Evolutionary conservation across 2,329 filamentous ascomycete genomes (phyloP), one percentile per base, ranked within the genome.

Genomic region (Sporothrix mexicana): DNA sequence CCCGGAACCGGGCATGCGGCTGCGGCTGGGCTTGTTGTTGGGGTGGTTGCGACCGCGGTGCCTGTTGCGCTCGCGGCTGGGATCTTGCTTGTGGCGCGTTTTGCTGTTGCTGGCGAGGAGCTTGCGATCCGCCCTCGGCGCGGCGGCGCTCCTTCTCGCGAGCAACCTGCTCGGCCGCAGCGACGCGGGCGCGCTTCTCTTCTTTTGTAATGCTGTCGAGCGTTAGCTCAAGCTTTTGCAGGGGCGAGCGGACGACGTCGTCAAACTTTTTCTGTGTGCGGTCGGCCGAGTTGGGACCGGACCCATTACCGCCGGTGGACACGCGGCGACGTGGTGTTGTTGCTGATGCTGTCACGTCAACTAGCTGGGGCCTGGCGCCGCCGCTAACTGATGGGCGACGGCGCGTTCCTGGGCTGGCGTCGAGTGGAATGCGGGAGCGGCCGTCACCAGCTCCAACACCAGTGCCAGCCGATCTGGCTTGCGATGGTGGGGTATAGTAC

Each of bases 151-250:
- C 85, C 76, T 85, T 86, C 78, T 95, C 91, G 77, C 90, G 88
- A 20, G 91, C 88, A 59, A 88, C 88, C 76, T 90, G 86, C 80
- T 98, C 95, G 6, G 94, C 94, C 77, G 95, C 92, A 79, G 94
- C 88, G 4, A 95, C 90, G 64, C 93, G 88, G 9, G 94, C 94
- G 76, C 95, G 88, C 81, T 97, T 97, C 82, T 98, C 95, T 82
- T 98, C 95, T 81, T 98, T 98, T 80, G 93, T 97, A 81, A 98
- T 95, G 82, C 93, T 94, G 81, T 92, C 92, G 78, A 98, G 87
- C 78, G 93, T 96, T 79, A 93, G 89, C 84, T 99, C 95, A 77
- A 99, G 88, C 84, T 92, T 96, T 82, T 99, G 95, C 70, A 99
- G 87, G 70, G 97, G 96, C 75, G 95, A 98, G 78, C 93, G 90